These are phyloP conservation scores for Tinospora cordifolia DNA, from an alignment of 164 flowering plant genomes.

Conservation along the genomic window DNA sequence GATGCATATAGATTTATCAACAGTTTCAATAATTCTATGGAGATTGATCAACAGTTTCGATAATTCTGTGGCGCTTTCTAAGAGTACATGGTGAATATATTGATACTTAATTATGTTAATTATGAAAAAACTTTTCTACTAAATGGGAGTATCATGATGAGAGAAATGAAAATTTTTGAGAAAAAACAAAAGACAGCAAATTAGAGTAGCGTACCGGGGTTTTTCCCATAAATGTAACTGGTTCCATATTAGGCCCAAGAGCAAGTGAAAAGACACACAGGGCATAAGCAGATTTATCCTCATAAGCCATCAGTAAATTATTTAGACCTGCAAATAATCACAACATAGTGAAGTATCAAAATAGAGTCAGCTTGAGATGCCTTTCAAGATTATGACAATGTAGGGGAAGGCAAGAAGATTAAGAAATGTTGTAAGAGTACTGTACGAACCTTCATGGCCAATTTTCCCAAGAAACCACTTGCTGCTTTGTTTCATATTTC, in stretches of 20 bases:
- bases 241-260: constrained; percentile 71
- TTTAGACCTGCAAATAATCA: constrained; percentile 52
- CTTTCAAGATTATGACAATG: background rate
- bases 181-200: constrained; percentile 1
- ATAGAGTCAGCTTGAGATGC: background rate
- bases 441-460: constrained; percentile 79
- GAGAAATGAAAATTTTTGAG: background rate
- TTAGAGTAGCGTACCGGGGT: constrained; percentile 45
- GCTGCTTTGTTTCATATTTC: constrained; percentile 32
- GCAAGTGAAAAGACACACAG: constrained; percentile 85
- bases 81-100: background rate
- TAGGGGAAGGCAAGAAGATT: background rate
- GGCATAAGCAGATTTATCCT: constrained; percentile 93
- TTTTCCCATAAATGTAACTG: constrained; percentile 78
- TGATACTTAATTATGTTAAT: background rate
- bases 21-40: no score
- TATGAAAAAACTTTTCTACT: background rate
- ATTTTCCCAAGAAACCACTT: constrained; percentile 95
- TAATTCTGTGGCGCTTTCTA: background rate
- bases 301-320: constrained; percentile 85
- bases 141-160: background rate
- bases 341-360: background rate
- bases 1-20: no score
- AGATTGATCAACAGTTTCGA: no score
- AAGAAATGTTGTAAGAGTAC: background rate